Percentiles rank a stretch among this genome's conserved stretches.
These are phyloP conservation scores for Dactylellina sp. DNA, from an alignment of 2,329 filamentous ascomycete species.

Conservation along the genomic window DNA sequence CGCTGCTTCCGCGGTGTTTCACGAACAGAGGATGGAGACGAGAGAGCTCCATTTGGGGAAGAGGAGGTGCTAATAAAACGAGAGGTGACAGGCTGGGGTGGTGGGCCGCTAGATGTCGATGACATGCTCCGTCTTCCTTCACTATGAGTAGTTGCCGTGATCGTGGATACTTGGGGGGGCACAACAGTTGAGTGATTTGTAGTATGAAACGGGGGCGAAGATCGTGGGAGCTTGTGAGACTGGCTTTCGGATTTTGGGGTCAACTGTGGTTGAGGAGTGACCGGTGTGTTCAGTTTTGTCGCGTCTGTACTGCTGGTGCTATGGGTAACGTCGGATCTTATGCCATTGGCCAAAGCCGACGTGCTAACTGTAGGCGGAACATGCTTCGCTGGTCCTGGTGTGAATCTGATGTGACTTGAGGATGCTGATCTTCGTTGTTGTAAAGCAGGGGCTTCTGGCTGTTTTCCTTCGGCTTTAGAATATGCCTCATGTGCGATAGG, in stretches of 20 bases:
- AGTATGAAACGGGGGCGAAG: constrained; percentile 50
- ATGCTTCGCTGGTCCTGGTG: constrained; percentile 34
- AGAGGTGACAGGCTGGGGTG: constrained; percentile 44
- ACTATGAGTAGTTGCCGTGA: constrained; percentile 48
- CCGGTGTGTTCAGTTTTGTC: constrained; percentile 46
- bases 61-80: constrained; percentile 51
- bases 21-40: constrained; percentile 51
- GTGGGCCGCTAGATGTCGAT: constrained; percentile 46
- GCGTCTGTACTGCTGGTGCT: constrained; percentile 22
- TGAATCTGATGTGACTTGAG: constrained; percentile 44
- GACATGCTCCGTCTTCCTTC: constrained; percentile 54
- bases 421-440: constrained; percentile 31
- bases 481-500: not conserved
- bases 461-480: constrained; percentile 22
- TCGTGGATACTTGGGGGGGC: constrained; percentile 46
- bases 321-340: constrained; percentile 16
- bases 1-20: constrained; percentile 48
- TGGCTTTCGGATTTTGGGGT: constrained; percentile 45
- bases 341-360: constrained; percentile 34
- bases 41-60: constrained; percentile 43
- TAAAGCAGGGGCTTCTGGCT: constrained; percentile 18
- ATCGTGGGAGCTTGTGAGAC: constrained; percentile 39
- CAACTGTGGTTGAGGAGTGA: constrained; percentile 36
- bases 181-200: constrained; percentile 48
- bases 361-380: constrained; percentile 23